Conservation (phyloP, 305 asterid species). For the Fraxinus ornus region DNA sequence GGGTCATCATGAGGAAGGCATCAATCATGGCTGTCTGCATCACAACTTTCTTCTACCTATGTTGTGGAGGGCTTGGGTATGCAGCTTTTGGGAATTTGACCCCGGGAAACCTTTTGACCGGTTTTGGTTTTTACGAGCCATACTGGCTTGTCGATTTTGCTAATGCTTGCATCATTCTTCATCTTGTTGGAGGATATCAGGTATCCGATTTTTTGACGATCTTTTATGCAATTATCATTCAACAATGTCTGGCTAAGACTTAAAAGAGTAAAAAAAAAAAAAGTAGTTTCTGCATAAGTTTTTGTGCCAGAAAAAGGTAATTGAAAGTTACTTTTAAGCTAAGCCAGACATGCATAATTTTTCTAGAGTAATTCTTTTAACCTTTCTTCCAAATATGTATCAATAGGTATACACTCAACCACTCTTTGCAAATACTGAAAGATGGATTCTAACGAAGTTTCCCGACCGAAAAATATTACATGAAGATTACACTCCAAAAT, state of each 20-base stretch:
- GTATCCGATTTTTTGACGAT: slow-evolving; percentile 14
- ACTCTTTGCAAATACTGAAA: slow-evolving; percentile 35
- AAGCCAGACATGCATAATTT: background rate
- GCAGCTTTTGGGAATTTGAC: slow-evolving; percentile 49
- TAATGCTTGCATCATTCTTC: slow-evolving; percentile 48
- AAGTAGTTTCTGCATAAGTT: background rate
- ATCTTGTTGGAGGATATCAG: slow-evolving; percentile 55
- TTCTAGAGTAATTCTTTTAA: background rate
- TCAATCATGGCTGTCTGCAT: slow-evolving; percentile 30
- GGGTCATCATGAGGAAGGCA: slow-evolving; percentile 41
- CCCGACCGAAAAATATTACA: slow-evolving; percentile 27
- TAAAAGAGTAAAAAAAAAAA: background rate
- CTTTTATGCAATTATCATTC: background rate
- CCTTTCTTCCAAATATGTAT: background rate
- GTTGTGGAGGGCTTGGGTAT: slow-evolving; percentile 52
- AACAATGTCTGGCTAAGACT: background rate
- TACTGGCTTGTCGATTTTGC: slow-evolving; percentile 53
- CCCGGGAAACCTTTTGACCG: slow-evolving; percentile 51
- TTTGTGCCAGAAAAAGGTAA: background rate
- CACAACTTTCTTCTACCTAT: slow-evolving; percentile 37
- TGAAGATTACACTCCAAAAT: slow-evolving; percentile 23
- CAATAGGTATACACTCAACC: slow-evolving; percentile 42
- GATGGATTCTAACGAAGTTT: slow-evolving; percentile 27
- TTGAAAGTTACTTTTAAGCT: background rate
- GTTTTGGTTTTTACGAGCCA: slow-evolving; percentile 48